Evolutionary conservation across 2,329 filamentous ascomycete genomes (phyloP), one percentile per base, ranked within the genome.

Genomic region (Rhynchosporium agropyri): DNA sequence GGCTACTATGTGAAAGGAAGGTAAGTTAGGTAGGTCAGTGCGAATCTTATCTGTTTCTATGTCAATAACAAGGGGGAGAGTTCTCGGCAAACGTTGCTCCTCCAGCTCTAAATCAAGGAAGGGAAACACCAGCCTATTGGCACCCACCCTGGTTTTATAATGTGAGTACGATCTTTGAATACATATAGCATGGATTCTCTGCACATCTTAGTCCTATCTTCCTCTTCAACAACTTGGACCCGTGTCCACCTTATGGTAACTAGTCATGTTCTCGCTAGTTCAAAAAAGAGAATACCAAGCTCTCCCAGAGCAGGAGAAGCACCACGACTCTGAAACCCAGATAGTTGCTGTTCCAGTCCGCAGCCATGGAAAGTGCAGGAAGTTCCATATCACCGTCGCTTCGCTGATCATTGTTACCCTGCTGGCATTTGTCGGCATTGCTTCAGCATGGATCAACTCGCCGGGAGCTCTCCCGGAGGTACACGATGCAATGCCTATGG

Each of bases 261-360:
- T 9, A 51, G 29, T 53, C 64, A 63, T 65, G 36, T 65, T 65
- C 61, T 53, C 42, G 58, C 40, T 49, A 49, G 65, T 66, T 42
- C 49, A 63, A 9, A 58, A 49, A 38, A 42, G 60, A 38, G 38
- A 62, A 48, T 63, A 65, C 40, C 33, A 63, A 50, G 46, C 58
- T 33, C 61, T 66, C 40, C 62, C 58, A 20, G 59, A 43, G 36
- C 58, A 64, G 51, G 62, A 66, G 48, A 61, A 62, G 57, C 29
- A 46, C 29, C 28, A 53, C 15, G 58, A 40, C 43, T n/a, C 40
- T 55, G 56, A 51, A 28, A 43, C 45, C 31, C 40, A 51, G 20
- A 43, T 20, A 36, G 31, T 49, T 26, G 13, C 43, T 10, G 10
- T 63, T 28, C 53, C 45, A 28, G 15, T 6, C 43, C 60, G 38